Percentiles rank a stretch among this genome's conserved stretches.
Evolutionary conservation across 2,329 filamentous ascomycete genomes (phyloP).

Genomic region (Aspergillus fischeri): DNA sequence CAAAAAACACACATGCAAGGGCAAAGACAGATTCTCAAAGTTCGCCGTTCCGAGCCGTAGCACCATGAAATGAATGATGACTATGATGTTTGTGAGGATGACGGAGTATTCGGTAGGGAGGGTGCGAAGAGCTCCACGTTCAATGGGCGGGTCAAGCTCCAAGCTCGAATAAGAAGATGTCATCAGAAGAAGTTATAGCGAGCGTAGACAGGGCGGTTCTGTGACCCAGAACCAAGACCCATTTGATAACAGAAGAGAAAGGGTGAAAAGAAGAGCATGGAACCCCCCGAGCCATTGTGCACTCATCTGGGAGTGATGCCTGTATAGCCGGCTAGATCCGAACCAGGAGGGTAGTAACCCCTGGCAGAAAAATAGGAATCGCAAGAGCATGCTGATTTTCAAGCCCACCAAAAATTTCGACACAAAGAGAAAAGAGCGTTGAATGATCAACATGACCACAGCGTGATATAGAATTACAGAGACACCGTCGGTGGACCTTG

Average conservation of each 20-base stretch:
- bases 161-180: neutral
- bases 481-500: conserved; percentile 12
- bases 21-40: conserved; percentile 19
- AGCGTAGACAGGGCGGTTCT: neutral
- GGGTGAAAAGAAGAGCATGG: conserved; percentile 11
- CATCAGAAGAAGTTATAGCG: neutral
- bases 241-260: conserved; percentile 13
- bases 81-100: conserved; percentile 13
- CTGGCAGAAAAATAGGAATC: conserved; percentile 12
- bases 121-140: conserved; percentile 22
- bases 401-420: conserved; percentile 11
- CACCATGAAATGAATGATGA: conserved; percentile 35
- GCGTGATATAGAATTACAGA: conserved; percentile 20
- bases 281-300: conserved; percentile 11
- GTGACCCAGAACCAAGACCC: conserved; percentile 1
- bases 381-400: conserved; percentile 17
- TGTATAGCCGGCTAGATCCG: conserved; percentile 13
- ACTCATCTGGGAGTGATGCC: conserved; percentile 16
- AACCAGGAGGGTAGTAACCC: conserved; percentile 11
- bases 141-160: conserved; percentile 8
- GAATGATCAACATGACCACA: conserved; percentile 16
- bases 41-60: conserved; percentile 37
- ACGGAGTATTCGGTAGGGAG: conserved; percentile 23
- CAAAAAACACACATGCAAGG: conserved; percentile 14
- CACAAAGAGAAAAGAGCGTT: conserved; percentile 14